Evolutionary conservation across 192 early-diverging fungal genomes (phyloP), one percentile per base, ranked within the genome.

Genomic region (Backusella macrospora): DNA sequence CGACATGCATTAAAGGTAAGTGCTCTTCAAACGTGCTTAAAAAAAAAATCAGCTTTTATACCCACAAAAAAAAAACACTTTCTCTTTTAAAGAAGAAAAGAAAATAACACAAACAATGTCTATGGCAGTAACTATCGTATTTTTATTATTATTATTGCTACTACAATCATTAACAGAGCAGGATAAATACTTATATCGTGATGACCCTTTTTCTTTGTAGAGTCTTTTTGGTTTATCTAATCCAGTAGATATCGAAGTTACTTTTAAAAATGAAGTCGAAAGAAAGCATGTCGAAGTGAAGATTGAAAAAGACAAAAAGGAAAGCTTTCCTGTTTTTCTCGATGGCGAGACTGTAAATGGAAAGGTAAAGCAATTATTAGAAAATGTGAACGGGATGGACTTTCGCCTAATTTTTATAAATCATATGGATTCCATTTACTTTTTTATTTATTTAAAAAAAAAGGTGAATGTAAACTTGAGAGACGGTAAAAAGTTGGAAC

Each of bases 311-410:
- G 95, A 97, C 76, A 88, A 90, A 49, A 92, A 93, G 72, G 89
- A 94, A 65, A 94, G 92, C 71, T 92, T 92, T 68, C 98, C 98
- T 47, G 85, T 99, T 8, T 99, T 95, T 76, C 93, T 96, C 83
- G 98, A 99, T 79, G 96, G 96, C 15, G 98, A 99, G 77, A 86
- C 91, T 14, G 93, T 99, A 40, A 79, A 88, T 13, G 98, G 98
- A 73, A 97, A 96, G 88, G 97, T 96, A 86, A 72, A 70, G 59
- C 15, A 37, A 12, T 37, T 46, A 46, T 49, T 12, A 34, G 15
- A 6, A 23, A 46, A 7, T 13, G 6, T 40, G 12, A 43, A 66
- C 18, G 43, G 80, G 83, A 76, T 77, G 83, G 16, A 76, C 80
- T 43, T 0, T 43, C 26, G 52, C 26, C 52, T 59, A 59, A 59